Conservation (phyloP, 768 basidiomycete species). For the Rhodotorula kratochvilovae region DNA sequence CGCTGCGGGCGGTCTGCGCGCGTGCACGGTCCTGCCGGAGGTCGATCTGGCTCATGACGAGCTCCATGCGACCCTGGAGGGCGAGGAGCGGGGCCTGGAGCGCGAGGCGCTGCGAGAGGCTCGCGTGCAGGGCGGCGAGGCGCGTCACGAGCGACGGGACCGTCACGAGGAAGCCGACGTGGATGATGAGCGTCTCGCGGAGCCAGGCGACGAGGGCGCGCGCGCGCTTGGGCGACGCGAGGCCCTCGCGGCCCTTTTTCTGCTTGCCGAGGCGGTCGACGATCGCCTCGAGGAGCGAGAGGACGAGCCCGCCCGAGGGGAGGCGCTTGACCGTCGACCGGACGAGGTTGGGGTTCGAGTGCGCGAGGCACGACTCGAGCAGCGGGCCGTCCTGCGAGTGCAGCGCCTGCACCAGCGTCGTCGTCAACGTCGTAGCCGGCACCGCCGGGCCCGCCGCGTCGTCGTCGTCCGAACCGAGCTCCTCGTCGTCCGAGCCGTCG, state of each 20-base stretch:
- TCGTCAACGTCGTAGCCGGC: slow-evolving; percentile 80
- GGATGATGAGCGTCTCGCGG: slow-evolving; percentile 73
- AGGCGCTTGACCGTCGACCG: slow-evolving; percentile 79
- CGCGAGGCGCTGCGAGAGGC: slow-evolving; percentile 69
- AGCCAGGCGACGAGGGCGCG: slow-evolving; percentile 73
- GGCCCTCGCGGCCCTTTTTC: slow-evolving; percentile 51
- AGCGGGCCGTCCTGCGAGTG: slow-evolving; percentile 88
- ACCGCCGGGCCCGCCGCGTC: slow-evolving; percentile 37
- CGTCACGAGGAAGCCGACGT: slow-evolving; percentile 93
- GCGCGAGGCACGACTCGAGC: slow-evolving; percentile 76
- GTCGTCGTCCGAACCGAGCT: slow-evolving; percentile 10
- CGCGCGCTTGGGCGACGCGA: slow-evolving; percentile 68
- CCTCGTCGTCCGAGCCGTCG: slow-evolving; percentile 33
- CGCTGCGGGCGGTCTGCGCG: slow-evolving; percentile 21
- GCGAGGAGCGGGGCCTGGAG: slow-evolving; percentile 79
- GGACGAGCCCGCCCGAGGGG: slow-evolving; percentile 71
- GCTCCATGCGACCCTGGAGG: slow-evolving; percentile 82
- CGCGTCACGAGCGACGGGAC: slow-evolving; percentile 87
- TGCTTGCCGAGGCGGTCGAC: slow-evolving; percentile 78
- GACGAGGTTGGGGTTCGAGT: slow-evolving; percentile 75
- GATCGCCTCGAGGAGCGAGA: slow-evolving; percentile 79
- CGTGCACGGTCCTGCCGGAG: slow-evolving; percentile 59
- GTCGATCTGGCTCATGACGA: slow-evolving; percentile 89
- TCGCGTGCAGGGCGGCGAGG: slow-evolving; percentile 75
- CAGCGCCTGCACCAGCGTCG: slow-evolving; percentile 89